Evolutionary conservation across 306 rosid species (phyloP).

Genomic region (Rosa rugosa): DNA sequence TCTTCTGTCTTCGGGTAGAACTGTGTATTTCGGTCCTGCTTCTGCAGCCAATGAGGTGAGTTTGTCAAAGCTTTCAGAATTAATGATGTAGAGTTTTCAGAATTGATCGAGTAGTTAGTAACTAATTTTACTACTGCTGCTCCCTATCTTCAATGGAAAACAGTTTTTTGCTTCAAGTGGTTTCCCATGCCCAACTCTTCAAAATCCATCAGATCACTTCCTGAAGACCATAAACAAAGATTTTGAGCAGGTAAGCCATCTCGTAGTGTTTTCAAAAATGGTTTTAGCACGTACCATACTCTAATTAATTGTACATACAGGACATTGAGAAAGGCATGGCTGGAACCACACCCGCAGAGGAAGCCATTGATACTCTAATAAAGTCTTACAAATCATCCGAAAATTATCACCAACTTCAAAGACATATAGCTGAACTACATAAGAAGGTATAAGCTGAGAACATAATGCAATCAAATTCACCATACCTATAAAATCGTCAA

Average conservation of each 20-base stretch:
- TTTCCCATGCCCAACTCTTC: slow-evolving; percentile 71
- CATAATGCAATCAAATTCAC: too few species aligned
- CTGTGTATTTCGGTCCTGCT: slow-evolving; percentile 62
- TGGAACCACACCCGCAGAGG: slow-evolving; percentile 27
- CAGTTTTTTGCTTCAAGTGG: slow-evolving; percentile 67
- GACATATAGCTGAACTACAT: slow-evolving; percentile 36
- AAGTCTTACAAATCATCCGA: slow-evolving; percentile 42
- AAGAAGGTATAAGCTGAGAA: slow-evolving; percentile 29
- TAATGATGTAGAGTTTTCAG: background rate
- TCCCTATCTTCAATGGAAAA: background rate
- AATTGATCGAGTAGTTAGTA: background rate
- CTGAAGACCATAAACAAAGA: slow-evolving; percentile 69
- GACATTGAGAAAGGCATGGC: slow-evolving; percentile 44
- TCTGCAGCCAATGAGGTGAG: slow-evolving; percentile 58
- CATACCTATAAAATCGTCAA: background rate
- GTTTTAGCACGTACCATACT: too few species aligned
- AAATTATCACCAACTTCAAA: slow-evolving; percentile 32
- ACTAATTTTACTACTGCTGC: background rate
- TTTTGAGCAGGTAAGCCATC: slow-evolving; percentile 45
- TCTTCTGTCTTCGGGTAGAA: slow-evolving; percentile 60
- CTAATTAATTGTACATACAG: slow-evolving; percentile 24
- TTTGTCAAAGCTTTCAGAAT: background rate
- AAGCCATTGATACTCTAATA: slow-evolving; percentile 43
- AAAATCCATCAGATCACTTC: slow-evolving; percentile 68
- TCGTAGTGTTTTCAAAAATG: too few species aligned